Base-by-base conservation (phyloP, 2,329 filamentous ascomycete genomes). In the Cryphonectria japonica region DNA sequence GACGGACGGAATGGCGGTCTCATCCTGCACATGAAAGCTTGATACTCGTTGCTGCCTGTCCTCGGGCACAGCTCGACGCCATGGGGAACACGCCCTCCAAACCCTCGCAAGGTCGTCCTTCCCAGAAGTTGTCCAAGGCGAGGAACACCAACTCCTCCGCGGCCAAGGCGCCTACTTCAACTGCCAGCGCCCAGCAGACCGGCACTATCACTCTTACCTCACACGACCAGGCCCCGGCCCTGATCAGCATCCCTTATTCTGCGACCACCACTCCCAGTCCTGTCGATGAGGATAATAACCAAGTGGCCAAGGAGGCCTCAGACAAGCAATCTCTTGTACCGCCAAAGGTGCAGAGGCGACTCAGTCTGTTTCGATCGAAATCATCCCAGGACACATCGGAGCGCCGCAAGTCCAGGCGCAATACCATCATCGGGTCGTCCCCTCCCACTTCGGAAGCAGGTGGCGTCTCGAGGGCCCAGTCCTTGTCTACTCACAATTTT, bases 281-380 rank as follows among this genome's bases (percentile, higher is more conserved):
- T 60, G 66, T 54, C 41, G 69, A 67, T 59, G 60, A 67, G 46
- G 37, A 62, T 19, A 32, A 26, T 19, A 39, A 46, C 26, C 39
- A 41, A 50, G n/a, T 46, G n/a, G 34, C 8, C 66, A 61, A 32
- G 60, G 43, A 69, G 26, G 52, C 63, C 37, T 52, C 60, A 6
- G 69, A 71, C 43, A 73, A 68, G 67, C 46, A 63, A 16, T 64
- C 63, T 34, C 71, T 73, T 22, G 39, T 57, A 34, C 57, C 71
- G 9, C 59, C 71, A 29, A 73, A 60, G 63, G 62, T 69, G 29
- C 69, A 77, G 91, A 94, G 72, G 32, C 72, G 72, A 26, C 67
- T 69, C 26, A 79, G 77, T 66, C 71, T 83, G 13, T 82, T 83
- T 65, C 81, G 81, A 14, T 80, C 81, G 9, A 78, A 76, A 67